phyloP scores from a whole-genome alignment of 140 eudicot species.

The Erigeron philadelphicus region DNA sequence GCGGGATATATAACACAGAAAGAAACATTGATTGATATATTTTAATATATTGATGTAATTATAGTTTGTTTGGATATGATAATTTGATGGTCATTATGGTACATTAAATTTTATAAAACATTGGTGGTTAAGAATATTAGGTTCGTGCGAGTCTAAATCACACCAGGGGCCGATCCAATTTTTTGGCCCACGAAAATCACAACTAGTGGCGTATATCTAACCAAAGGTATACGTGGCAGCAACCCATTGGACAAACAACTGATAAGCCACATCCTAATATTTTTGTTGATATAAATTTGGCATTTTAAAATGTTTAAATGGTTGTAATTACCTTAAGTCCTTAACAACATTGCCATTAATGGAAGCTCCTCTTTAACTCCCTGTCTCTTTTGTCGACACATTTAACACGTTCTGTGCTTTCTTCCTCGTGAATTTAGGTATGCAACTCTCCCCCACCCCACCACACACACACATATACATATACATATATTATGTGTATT shows the following conservation, averaged over 20 bases:
- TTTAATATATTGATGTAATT: too few relatives aligned
- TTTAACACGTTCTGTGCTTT: neutral
- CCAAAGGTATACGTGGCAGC: conserved; percentile 2
- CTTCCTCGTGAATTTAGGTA: neutral
- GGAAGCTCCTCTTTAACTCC: conserved; percentile 3
- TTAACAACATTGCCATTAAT: neutral
- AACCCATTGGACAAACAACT: neutral
- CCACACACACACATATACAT: neutral
- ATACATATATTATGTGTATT: neutral
- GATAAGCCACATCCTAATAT: conserved; percentile 11
- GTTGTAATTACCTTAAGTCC: neutral
- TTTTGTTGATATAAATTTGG: neutral
- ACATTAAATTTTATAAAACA: too few relatives aligned
- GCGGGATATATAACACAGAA: too few relatives aligned
- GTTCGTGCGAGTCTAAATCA: neutral
- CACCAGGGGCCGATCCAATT: neutral
- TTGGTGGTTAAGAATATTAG: too few relatives aligned
- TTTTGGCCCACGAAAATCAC: conserved; percentile 11
- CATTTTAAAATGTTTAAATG: neutral
- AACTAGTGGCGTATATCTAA: conserved; percentile 1
- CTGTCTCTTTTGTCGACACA: neutral
- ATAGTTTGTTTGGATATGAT: too few relatives aligned
- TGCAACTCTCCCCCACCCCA: neutral
- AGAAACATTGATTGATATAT: too few relatives aligned
- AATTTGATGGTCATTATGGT: too few relatives aligned